phyloP scores from a whole-genome alignment of 768 basidiomycete genomes.

The Naganishia onofrii region DNA sequence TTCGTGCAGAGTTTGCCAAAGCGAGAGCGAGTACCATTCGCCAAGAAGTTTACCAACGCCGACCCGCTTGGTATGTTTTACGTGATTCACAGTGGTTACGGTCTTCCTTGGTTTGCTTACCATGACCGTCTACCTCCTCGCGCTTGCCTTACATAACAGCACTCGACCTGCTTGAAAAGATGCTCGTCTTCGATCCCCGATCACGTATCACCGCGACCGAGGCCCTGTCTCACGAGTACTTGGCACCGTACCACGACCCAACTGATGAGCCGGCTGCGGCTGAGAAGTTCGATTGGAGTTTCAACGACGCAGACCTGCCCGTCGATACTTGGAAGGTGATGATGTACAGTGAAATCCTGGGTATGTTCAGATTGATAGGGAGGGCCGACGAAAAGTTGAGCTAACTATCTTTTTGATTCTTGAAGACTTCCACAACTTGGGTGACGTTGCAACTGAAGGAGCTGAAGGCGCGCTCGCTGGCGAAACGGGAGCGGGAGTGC shows the following conservation, averaged over 20 bases:
- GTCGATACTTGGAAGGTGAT: constrained; percentile 99
- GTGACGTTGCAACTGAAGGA: constrained; percentile 47
- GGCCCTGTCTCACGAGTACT: constrained; percentile 87
- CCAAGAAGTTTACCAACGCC: constrained; percentile 81
- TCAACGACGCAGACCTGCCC: constrained; percentile 98
- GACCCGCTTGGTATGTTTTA: constrained; percentile 73
- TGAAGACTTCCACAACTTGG: constrained; percentile 53
- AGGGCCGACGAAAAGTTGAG: background rate
- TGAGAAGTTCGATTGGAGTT: constrained; percentile 98
- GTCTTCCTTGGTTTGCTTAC: background rate
- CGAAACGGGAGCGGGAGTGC: constrained; percentile 35
- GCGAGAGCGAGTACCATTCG: constrained; percentile 90
- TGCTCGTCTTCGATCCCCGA: constrained; percentile 97
- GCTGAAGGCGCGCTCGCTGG: constrained; percentile 51
- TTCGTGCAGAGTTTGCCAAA: constrained; percentile 99
- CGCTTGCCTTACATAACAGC: constrained; percentile 62
- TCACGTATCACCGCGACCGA: constrained; percentile 92
- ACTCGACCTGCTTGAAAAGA: constrained; percentile 91
- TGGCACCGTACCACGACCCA: constrained; percentile 95
- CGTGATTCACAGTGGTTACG: background rate
- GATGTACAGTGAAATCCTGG: constrained; percentile 99
- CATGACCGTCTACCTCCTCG: constrained; percentile 5
- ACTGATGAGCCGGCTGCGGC: constrained; percentile 91
- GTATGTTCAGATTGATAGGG: constrained; percentile 56
- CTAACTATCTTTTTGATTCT: background rate